Base-by-base conservation (phyloP, 208 protist species). In the Plasmodiophora brassicae region DNA sequence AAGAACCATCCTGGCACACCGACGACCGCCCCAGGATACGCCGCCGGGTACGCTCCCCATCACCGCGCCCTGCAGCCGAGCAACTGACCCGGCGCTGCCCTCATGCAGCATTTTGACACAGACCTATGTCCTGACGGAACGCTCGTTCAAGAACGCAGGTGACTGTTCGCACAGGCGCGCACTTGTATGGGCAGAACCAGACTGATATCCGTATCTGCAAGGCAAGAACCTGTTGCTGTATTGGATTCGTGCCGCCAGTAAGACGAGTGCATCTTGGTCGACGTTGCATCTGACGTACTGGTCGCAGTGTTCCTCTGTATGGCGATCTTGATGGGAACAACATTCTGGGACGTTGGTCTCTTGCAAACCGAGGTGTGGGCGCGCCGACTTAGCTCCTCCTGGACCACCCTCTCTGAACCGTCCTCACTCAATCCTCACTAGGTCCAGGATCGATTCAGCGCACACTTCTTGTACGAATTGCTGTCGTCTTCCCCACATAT, bases 61-160 rank as follows among this genome's bases (percentile, higher is more conserved):
- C 10, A 32, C n/a, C 10, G 50, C 50, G 50, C 20, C 20, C 20
- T 57, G 14, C 20, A 57, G 14, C 25, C 20, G 20, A 57, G 50
- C n/a, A n/a, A n/a, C n/a, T 25, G 50, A 25, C 25, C 25, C 50
- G 14, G 50, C 50, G 14, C 25, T 57, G 14, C 50, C 25, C 25
- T 57, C 50, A 57, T 57, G 50, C 25, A 28, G 14, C 14, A 28
- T 57, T 57, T 14, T 57, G 25, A 57, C 14, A 57, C 14, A 57
- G 25, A 57, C 50, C 50, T 57, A 25, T 57, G 41, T 78, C n/a
- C n/a, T 78, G n/a, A 78, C 65, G 32, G 65, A 78, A 32, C 5
- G 65, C 14, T n/a, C 65, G 5, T 78, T 44, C n/a, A 78, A 78
- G n/a, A 78, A 78, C 65, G 65, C 65, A 78, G 65, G 65, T 78